phyloP scores from a whole-genome alignment of 768 basidiomycete genomes.

The Macrolepiota albuminosa region DNA sequence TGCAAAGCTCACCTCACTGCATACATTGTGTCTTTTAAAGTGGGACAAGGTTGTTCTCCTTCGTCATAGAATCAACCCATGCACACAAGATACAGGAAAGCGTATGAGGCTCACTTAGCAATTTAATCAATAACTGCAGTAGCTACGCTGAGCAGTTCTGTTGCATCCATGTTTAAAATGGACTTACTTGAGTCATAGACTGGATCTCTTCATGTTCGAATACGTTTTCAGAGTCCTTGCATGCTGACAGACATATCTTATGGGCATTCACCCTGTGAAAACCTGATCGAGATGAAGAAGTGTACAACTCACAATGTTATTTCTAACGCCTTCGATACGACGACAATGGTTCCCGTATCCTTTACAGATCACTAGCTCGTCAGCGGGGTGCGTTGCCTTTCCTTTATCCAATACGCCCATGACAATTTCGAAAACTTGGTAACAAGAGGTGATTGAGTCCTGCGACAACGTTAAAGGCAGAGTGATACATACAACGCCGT shows the following conservation, averaged over 20 bases:
- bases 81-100: not conserved
- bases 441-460: not conserved
- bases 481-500: not conserved
- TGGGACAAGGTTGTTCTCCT: not conserved
- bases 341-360: not conserved
- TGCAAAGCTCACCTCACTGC: not conserved
- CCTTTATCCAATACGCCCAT: too few species aligned
- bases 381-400: not conserved
- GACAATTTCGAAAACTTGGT: not conserved
- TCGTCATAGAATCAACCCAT: not conserved
- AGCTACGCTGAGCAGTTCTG: not conserved
- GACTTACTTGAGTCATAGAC: constrained; percentile 4
- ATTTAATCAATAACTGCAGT: not conserved
- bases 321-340: not conserved
- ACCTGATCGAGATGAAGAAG: not conserved
- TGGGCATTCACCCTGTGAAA: not conserved
- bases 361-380: not conserved
- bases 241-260: constrained; percentile 1
- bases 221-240: constrained; percentile 2
- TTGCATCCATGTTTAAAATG: not conserved
- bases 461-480: not conserved
- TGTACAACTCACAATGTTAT: constrained; percentile 1
- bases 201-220: not conserved
- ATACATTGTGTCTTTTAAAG: constrained; percentile 1
- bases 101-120: not conserved